Conservation (phyloP, 2,329 filamentous ascomycete species). For the Aspergillus sp. region DNA sequence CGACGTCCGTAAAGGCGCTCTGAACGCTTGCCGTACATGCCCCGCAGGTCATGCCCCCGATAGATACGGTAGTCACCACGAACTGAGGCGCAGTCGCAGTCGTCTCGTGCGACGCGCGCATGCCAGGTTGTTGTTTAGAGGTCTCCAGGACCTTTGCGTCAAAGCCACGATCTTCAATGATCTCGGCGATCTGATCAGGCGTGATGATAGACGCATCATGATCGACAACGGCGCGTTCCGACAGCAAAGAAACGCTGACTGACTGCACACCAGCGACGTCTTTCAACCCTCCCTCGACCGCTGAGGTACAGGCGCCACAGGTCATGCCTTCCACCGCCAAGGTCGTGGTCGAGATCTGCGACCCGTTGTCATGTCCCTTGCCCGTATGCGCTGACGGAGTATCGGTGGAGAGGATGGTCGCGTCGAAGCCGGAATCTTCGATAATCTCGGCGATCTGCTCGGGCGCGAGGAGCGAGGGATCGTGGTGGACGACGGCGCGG, state of each 20-base stretch:
- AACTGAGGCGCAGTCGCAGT: slow-evolving; percentile 33
- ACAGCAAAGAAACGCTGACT: slow-evolving; percentile 79
- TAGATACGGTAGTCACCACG: slow-evolving; percentile 77
- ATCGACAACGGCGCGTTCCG: slow-evolving; percentile 80
- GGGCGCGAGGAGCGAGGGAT: slow-evolving; percentile 69
- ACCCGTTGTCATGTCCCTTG: slow-evolving; percentile 27
- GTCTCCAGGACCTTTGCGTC: slow-evolving; percentile 76
- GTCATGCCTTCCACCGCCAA: slow-evolving; percentile 85
- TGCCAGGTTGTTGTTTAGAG: slow-evolving; percentile 38
- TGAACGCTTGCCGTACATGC: slow-evolving; percentile 93
- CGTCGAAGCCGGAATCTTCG: slow-evolving; percentile 89
- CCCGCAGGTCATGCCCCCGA: slow-evolving; percentile 97
- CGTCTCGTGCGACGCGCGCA: slow-evolving; percentile 35
- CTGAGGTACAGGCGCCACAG: slow-evolving; percentile 83
- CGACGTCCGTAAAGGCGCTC: slow-evolving; percentile 70
- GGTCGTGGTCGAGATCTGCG: slow-evolving; percentile 63
- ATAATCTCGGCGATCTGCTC: slow-evolving; percentile 80
- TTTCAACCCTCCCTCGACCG: slow-evolving; percentile 77
- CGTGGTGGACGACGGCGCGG: slow-evolving; percentile 89
- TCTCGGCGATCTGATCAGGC: slow-evolving; percentile 54
- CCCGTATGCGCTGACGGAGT: slow-evolving; percentile 55
- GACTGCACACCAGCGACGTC: slow-evolving; percentile 68
- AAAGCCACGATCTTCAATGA: slow-evolving; percentile 70
- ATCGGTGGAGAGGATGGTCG: slow-evolving; percentile 80
- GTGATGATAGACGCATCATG: slow-evolving; percentile 62